These are phyloP conservation scores for Haplosporangium sp. DNA, from an alignment of 371 early-diverging fungal genomes.

Conservation along the genomic window DNA sequence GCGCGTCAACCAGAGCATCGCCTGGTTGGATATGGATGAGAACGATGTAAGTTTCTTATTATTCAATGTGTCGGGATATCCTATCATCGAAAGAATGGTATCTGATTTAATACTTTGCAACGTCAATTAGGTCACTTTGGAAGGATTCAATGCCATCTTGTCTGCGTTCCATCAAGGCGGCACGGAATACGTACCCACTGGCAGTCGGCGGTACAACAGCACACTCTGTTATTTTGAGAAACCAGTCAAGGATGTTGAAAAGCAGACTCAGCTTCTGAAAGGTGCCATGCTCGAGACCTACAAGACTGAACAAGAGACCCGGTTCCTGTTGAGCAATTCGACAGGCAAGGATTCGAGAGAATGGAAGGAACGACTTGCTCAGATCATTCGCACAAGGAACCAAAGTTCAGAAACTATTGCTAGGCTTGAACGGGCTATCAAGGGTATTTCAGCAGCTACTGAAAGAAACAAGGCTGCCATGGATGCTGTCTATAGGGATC, in stretches of 20 bases:
- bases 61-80: background rate
- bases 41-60: conserved; percentile 31
- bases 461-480: conserved; percentile 40
- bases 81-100: background rate
- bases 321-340: conserved; percentile 42
- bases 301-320: conserved; percentile 51
- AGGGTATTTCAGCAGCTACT: conserved; percentile 28
- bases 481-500: conserved; percentile 39
- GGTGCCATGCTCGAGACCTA: conserved; percentile 49
- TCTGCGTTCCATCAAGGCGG: conserved; percentile 48
- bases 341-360: conserved; percentile 46
- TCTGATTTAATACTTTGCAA: background rate
- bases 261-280: conserved; percentile 16
- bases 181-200: conserved; percentile 41
- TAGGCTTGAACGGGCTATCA: conserved; percentile 30
- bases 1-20: conserved; percentile 40
- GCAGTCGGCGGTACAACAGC: conserved; percentile 33
- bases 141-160: conserved; percentile 46
- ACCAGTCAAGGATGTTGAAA: conserved; percentile 35
- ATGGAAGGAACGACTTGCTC: conserved; percentile 49
- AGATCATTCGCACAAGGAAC: conserved; percentile 43
- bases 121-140: conserved; percentile 23
- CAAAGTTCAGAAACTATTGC: conserved; percentile 35
- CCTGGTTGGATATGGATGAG: conserved; percentile 48
- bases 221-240: conserved; percentile 40